These are phyloP conservation scores for Neocucurbitaria cava DNA, from an alignment of 2,329 filamentous ascomycete genomes.

Conservation along the genomic window DNA sequence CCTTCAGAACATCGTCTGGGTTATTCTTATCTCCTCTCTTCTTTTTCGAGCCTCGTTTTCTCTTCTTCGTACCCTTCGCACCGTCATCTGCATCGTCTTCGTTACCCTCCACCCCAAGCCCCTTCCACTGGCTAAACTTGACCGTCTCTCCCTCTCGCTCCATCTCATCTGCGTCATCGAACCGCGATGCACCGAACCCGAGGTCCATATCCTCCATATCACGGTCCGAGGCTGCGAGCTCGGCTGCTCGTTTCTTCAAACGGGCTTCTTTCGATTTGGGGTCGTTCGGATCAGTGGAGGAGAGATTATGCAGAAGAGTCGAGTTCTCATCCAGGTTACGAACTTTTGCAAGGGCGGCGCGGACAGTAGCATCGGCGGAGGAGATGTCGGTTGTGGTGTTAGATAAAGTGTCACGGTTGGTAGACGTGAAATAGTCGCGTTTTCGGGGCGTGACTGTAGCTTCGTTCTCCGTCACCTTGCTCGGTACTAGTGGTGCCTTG, in stretches of 20 bases:
- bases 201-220: slow-evolving; percentile 93
- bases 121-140: slow-evolving; percentile 71
- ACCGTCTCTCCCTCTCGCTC: slow-evolving; percentile 65
- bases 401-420: slow-evolving; percentile 8
- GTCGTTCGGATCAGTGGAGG: slow-evolving; percentile 24
- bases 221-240: slow-evolving; percentile 74
- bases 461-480: slow-evolving; percentile 8
- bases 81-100: slow-evolving; percentile 54
- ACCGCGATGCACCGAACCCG: slow-evolving; percentile 87
- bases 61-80: slow-evolving; percentile 61
- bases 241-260: slow-evolving; percentile 66
- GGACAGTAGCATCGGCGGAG: slow-evolving; percentile 75
- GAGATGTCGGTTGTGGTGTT: slow-evolving; percentile 44
- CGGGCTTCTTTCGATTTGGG: slow-evolving; percentile 67
- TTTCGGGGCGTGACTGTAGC: slow-evolving; percentile 15
- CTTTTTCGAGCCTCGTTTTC: slow-evolving; percentile 77
- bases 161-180: slow-evolving; percentile 86
- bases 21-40: slow-evolving; percentile 80
- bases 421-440: slow-evolving; percentile 31
- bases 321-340: slow-evolving; percentile 56
- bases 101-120: slow-evolving; percentile 61
- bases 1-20: slow-evolving; percentile 78
- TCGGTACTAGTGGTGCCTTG: slow-evolving; percentile 2
- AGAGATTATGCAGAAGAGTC: slow-evolving; percentile 51
- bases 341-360: slow-evolving; percentile 86